Evolutionary conservation across 2,329 filamentous ascomycete species (phyloP), one percentile per base, ranked within the genome.

Genomic region (Colletotrichum paranaense): DNA sequence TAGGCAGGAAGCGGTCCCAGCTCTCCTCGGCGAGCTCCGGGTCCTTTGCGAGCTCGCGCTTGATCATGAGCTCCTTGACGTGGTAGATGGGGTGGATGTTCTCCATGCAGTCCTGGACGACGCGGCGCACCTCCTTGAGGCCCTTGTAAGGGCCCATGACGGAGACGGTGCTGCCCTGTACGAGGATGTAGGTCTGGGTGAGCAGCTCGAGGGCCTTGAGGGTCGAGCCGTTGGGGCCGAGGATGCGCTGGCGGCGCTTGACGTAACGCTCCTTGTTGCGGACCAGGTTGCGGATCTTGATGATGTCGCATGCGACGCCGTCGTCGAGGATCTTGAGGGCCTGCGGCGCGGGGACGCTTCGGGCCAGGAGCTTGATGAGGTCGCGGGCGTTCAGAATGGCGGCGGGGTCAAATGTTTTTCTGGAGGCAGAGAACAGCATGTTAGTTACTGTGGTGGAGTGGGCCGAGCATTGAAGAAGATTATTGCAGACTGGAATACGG

Each of bases 11-110:
- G 22, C 96, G 91, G 79, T 97, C 95, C 96, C 96, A 99, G 82
- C 92, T 97, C 85, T 98, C 95, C 77, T 93, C 91, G 64, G 91
- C 94, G 26, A 98, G 88, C 56, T 93, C 92, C 0, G 95, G 95
- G 79, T 98, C 95, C 84, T 97, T 97, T 71, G 93, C 94, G 24
- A 98, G 88, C 84, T 98, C 95, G 22, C 93, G 92, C 86, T 97
- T 97, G 82, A 98, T 97, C 95, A 97, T 97, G 76, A 97, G 88
- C 82, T 95, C 93, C 55, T 70, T 67, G 80, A 89, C 87, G 77
- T 89, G 84, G 80, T 99, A 98, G 84, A 99, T 97, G 77, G 97
- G 94, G 84, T 99, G 97, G 69, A 98, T 92, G 81, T 99, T 99
- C 79, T 91, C 90, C 97, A 99, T 98, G 85, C 95, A 98, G 83